Evolutionary conservation across 2,329 filamentous ascomycete genomes (phyloP), one percentile per base, ranked within the genome.

Genomic region (Biscogniauxia mediterranea): DNA sequence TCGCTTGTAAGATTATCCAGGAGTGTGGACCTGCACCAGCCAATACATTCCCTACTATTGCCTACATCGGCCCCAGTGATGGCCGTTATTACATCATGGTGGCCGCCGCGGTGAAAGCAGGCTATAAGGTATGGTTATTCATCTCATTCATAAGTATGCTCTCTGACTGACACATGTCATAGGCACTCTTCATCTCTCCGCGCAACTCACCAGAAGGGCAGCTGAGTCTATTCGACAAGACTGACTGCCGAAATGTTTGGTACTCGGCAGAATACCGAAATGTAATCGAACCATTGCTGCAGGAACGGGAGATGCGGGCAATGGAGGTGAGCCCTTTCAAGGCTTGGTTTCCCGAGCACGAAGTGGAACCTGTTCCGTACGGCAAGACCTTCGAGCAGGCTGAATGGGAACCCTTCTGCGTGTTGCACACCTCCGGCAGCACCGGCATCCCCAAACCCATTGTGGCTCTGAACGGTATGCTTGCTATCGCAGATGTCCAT

Each of bases 391-490:
- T 76, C 32, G 77, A 79, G 3, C 68, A 80, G 56, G 78, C 74
- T 0, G 67, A 75, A 59, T 77, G 75, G 71, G 78, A 81, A 3
- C 79, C 80, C 0, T 57, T 77, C 3, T 52, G 75, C 2, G 72
- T 81, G 1, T 64, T 81, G 8, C 80, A 82, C 66, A 81, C 79
- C 0, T 80, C 77, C 57, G 80, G 80, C 5, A 79, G 75, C 51
- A 81, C 80, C 0, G 80, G 80, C 0, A 70, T 80, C 3, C 80
- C 80, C 0, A 81, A 80, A 65, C 79, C 80, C 1, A 73, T 83
- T n/a, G 63, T 78, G 9, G 66, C 72, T 20, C 67, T 68, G 3
- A 74, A 79, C 5, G 79, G 79, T 15, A 72, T 77, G 69, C 11
- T 78, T 15, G 71, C 76, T 1, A 66, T 76, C 19, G 62, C 57